A percentile compares a stretch with the other conserved stretches of the same genome.
phyloP scores from a whole-genome alignment of 2,329 filamentous ascomycete species.

The Tympanopsis confertula region DNA sequence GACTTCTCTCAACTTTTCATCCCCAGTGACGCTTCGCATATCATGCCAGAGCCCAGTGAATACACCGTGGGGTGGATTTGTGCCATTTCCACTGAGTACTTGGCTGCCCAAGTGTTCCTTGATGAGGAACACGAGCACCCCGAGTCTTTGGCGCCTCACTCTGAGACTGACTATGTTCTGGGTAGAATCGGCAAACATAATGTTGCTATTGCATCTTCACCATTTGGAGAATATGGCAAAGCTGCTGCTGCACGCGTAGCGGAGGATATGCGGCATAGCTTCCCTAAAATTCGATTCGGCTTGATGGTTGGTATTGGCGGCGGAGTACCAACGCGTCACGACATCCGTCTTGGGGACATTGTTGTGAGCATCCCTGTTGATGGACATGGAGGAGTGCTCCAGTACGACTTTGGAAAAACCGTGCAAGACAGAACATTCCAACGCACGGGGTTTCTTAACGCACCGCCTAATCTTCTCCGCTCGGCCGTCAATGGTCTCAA shows the following conservation, averaged over 20 bases:
- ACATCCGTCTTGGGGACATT: constrained; percentile 22
- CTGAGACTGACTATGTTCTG: constrained; percentile 16
- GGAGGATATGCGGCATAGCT: constrained; percentile 12
- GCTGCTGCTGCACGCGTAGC: constrained; percentile 15
- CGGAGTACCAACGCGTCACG: constrained; percentile 10
- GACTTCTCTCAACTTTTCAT: too few species aligned
- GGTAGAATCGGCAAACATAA: constrained; percentile 16
- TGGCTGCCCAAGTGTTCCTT: constrained; percentile 23
- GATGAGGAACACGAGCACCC: constrained; percentile 21
- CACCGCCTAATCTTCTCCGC: constrained; percentile 2
- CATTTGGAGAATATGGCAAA: constrained; percentile 14
- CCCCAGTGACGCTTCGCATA: too few species aligned
- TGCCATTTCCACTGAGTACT: constrained; percentile 20
- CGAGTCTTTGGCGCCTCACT: constrained; percentile 6
- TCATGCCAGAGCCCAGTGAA: too few species aligned
- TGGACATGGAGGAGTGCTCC: constrained; percentile 11
- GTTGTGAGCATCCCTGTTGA: constrained; percentile 12
- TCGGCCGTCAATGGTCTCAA: constrained; percentile 4
- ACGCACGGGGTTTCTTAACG: constrained; percentile 1
- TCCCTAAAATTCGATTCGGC: constrained; percentile 7
- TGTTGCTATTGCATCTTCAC: constrained; percentile 15
- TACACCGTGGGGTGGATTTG: constrained; percentile 34
- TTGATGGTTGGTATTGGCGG: constrained; percentile 12
- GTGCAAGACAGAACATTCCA: constrained; percentile 4
- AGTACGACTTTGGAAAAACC: constrained; percentile 17